Percentiles rank a stretch among this genome's conserved stretches.
phyloP scores from a whole-genome alignment of 2,329 filamentous ascomycete genomes.

The Colletotrichum cereale region DNA sequence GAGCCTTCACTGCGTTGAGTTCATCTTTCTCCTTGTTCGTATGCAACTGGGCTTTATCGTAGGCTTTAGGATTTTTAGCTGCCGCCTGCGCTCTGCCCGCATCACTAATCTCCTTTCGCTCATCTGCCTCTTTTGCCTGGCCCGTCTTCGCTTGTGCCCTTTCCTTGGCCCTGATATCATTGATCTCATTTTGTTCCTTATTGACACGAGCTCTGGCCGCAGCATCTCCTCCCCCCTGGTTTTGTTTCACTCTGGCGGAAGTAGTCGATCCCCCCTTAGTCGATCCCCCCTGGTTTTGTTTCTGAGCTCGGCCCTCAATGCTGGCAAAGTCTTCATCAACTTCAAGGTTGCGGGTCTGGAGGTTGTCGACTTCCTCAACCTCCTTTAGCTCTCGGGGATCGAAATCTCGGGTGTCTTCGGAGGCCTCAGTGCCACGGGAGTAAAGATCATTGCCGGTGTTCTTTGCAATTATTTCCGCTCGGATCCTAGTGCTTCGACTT shows the following conservation, averaged over 20 bases:
- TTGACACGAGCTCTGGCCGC: background rate
- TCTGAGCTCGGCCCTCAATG: background rate
- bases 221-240: background rate
- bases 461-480: background rate
- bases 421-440: background rate
- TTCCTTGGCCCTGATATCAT: background rate
- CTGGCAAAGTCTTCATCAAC: background rate
- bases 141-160: background rate
- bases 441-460: background rate
- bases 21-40: background rate
- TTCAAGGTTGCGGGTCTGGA: background rate
- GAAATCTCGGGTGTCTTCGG: background rate
- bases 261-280: no score
- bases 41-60: no score
- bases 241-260: no score
- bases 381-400: background rate
- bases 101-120: background rate
- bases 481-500: background rate
- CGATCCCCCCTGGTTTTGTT: background rate
- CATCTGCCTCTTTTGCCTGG: background rate
- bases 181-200: slow-evolving; percentile 6
- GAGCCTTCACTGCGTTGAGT: background rate
- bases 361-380: background rate
- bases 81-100: background rate
- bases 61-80: background rate